Evolutionary conservation across 2,329 filamentous ascomycete genomes (phyloP), one percentile per base, ranked within the genome.

Genomic region (Sporothrix dimorphospora): DNA sequence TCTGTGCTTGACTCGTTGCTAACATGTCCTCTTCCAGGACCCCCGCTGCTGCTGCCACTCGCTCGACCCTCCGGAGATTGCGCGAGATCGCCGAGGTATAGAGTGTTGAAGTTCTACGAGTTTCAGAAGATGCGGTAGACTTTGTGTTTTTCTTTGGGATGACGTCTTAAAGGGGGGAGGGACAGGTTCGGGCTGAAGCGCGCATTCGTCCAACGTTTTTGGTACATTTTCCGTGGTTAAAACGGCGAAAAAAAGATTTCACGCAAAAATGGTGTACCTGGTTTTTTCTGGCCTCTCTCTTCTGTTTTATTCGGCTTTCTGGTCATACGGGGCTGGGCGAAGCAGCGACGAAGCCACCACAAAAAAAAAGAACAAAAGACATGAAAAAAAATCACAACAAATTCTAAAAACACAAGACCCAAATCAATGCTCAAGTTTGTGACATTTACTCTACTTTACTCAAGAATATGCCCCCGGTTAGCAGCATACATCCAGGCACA

Each of bases 21-120:
- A 72, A 73, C 72, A 40, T 38, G 1, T 21, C 16, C 19, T 7
- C 0, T 21, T 53, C 79, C 79, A 97, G 94, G 78, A 98, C 94
- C 80, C 93, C 94, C 77, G 94, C 94, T 81, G 94, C 94, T 78
- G 94, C 94, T 81, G 94, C 94, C 81, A 97, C 94, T 86, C 91
- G 94, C 86, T 98, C 94, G 80, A 98, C 94, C 80, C 94, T 98
- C 86, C 93, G 94, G 87, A 92, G 94, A 90, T 89, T 98, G 87
- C 92, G 94, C 84, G 94, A 98, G 88, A 97, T 97, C 87, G 93
- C 93, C 83, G 94, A 97, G 90, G 93, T 97, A 86, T 95, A 93
- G 88, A 72, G n/a, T 53, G 61, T 8, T 38, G 55, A 34, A 49
- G 30, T 19, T 55, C 51, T n/a, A 59, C 34, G 53, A 34, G 51